phyloP scores from a whole-genome alignment of 768 basidiomycete genomes.

The Suillus bovinus region DNA sequence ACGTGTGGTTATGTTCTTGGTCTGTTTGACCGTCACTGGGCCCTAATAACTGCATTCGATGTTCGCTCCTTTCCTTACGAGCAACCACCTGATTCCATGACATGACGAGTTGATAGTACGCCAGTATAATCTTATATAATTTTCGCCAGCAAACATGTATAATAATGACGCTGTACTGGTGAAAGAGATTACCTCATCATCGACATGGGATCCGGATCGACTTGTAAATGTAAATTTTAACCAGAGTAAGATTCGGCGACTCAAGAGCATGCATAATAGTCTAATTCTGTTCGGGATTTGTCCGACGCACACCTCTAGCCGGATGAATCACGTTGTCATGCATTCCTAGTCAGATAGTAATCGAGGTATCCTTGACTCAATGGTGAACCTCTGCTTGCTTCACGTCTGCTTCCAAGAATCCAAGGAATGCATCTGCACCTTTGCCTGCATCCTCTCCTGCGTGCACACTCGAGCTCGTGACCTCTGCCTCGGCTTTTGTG shows the following conservation, averaged over 20 bases:
- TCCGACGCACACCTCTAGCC: not conserved
- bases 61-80: not conserved
- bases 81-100: not conserved
- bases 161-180: not conserved
- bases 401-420: slow-evolving; percentile 80
- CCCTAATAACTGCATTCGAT: not conserved
- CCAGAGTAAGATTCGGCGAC: not conserved
- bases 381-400: slow-evolving; percentile 65
- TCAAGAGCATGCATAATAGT: not conserved
- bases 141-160: not conserved
- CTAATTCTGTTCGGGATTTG: not conserved
- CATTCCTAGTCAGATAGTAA: not conserved
- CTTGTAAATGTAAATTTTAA: not conserved
- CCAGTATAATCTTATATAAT: not conserved
- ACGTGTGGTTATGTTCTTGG: slow-evolving; percentile 13
- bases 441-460: slow-evolving; percentile 25
- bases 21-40: slow-evolving; percentile 6
- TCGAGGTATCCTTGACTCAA: slow-evolving; percentile 21
- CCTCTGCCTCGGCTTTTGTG: slow-evolving; percentile 44
- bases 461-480: slow-evolving; percentile 28
- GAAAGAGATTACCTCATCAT: not conserved
- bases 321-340: not conserved
- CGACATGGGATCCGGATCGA: not conserved
- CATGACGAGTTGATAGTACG: not conserved
- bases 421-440: slow-evolving; percentile 76